phyloP scores from a whole-genome alignment of 192 early-diverging fungal species.

The Umbelopsis ramanniana region DNA sequence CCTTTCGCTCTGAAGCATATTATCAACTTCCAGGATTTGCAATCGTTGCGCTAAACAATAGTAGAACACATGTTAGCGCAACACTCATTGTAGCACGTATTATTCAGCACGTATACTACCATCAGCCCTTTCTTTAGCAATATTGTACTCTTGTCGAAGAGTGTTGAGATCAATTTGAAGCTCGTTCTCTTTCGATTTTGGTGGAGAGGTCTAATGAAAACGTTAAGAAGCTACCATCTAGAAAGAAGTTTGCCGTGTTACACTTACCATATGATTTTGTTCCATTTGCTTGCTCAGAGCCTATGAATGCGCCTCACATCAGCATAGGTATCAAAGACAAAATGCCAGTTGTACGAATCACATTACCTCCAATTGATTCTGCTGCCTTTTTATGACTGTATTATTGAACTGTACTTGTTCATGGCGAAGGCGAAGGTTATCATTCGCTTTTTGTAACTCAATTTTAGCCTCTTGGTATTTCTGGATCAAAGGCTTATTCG shows the following conservation, averaged over 20 bases:
- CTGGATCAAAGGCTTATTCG: not conserved
- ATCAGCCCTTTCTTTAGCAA: slow-evolving; percentile 3
- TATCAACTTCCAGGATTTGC: slow-evolving; percentile 9
- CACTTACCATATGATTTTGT: slow-evolving; percentile 3
- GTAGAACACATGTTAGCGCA: not conserved
- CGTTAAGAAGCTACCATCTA: not conserved
- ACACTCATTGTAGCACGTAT: not conserved
- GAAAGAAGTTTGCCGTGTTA: not conserved
- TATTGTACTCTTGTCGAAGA: not conserved
- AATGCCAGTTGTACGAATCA: not conserved
- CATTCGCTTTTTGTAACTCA: slow-evolving; percentile 4
- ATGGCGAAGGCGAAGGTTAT: not conserved
- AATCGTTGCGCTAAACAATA: not conserved
- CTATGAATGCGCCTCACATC: not conserved
- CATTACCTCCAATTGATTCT: not conserved
- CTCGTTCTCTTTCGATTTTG: slow-evolving; percentile 1
- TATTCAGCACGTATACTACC: not conserved
- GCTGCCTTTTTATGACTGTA: slow-evolving; percentile 5
- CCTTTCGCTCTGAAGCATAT: slow-evolving; percentile 12
- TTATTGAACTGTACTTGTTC: slow-evolving; percentile 15
- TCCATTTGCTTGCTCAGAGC: not conserved
- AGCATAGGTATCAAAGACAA: not conserved
- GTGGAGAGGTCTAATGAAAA: not conserved
- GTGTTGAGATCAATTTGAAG: not conserved
- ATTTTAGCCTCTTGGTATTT: slow-evolving; percentile 2